Evolutionary conservation across 73 alveolate genomes (phyloP).

Genomic region (Effrenium voratum): DNA sequence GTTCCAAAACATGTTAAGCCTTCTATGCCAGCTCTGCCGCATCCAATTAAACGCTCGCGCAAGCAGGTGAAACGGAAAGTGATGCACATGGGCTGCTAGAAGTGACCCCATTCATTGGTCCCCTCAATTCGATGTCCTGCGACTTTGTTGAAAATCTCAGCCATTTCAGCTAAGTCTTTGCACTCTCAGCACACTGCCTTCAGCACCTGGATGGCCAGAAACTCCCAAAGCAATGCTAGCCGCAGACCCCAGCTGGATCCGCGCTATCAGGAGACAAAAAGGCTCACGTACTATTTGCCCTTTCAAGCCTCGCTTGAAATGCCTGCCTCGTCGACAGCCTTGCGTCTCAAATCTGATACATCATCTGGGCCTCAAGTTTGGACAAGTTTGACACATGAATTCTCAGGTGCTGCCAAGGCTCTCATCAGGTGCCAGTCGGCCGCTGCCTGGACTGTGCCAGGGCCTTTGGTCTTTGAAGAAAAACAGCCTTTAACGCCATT

Average conservation of each 20-base stretch:
- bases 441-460: constrained; percentile 20
- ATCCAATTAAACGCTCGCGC: too few relatives aligned
- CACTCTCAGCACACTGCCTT: constrained; percentile 47
- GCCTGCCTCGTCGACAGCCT: constrained; percentile 86
- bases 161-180: too few relatives aligned
- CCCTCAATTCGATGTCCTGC: too few relatives aligned
- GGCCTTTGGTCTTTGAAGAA: background rate
- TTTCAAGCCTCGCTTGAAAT: background rate
- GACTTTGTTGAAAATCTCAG: too few relatives aligned
- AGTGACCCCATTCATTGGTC: too few relatives aligned
- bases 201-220: background rate
- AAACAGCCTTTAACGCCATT: constrained; percentile 35
- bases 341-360: constrained; percentile 44
- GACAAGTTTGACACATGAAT: background rate
- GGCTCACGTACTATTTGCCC: background rate
- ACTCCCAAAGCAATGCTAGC: background rate
- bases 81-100: too few relatives aligned
- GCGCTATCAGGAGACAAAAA: background rate
- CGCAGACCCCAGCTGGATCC: too few relatives aligned
- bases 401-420: background rate
- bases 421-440: constrained; percentile 83
- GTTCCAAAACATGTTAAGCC: too few relatives aligned
- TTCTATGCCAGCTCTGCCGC: too few relatives aligned
- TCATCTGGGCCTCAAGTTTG: constrained; percentile 45
- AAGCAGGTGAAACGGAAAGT: too few relatives aligned